Evolutionary conservation across 331 rosid genomes (phyloP).

Genomic region (Telfairia occidentalis): DNA sequence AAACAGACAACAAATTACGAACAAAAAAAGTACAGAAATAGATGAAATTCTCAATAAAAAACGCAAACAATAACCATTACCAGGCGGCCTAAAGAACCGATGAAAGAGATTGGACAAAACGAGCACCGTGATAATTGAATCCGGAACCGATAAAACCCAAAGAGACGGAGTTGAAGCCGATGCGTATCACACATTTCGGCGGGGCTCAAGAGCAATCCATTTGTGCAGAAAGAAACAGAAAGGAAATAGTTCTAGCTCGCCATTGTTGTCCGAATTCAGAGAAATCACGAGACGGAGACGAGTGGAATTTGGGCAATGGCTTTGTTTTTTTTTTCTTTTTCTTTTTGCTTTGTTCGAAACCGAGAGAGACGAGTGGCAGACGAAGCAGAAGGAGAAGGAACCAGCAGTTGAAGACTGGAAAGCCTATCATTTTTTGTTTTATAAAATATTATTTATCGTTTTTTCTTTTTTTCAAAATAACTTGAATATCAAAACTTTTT

Average conservation of each 20-base stretch:
- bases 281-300: background rate
- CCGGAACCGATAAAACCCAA: background rate
- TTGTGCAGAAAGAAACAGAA: background rate
- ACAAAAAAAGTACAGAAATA: background rate
- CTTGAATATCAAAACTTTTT: too few relatives aligned
- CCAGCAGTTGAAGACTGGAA: slow-evolving; percentile 15
- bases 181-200: slow-evolving; percentile 7
- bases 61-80: background rate
- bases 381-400: slow-evolving; percentile 30
- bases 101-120: background rate
- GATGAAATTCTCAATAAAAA: background rate
- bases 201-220: slow-evolving; percentile 4
- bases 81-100: background rate
- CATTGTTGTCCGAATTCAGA: background rate
- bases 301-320: background rate
- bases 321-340: too few relatives aligned
- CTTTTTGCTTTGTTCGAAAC: slow-evolving; percentile 20
- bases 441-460: background rate
- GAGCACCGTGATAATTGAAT: background rate
- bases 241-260: background rate
- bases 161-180: background rate
- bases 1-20: background rate
- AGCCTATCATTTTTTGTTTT: slow-evolving; percentile 14
- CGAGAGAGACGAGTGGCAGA: slow-evolving; percentile 45
- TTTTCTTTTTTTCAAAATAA: background rate